Evolutionary conservation across 2,329 filamentous ascomycete genomes (phyloP), one percentile per base, ranked within the genome.

Genomic region (Arthrobotrys megalospora): DNA sequence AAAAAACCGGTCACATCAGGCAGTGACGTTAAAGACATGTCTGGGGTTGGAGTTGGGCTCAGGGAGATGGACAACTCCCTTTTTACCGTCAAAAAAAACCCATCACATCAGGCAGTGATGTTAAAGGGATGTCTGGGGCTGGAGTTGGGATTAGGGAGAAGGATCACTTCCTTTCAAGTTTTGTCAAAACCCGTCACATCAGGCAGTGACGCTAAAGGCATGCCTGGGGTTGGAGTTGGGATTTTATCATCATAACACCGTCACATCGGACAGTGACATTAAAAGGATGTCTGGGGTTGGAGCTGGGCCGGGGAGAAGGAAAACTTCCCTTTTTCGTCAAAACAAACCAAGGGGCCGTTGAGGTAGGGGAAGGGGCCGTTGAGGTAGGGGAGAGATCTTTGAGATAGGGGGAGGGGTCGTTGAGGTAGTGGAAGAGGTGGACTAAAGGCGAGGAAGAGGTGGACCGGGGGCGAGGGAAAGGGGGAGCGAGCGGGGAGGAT

Each of bases 1-100:
- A 55, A 55, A 55, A 53, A 53, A 32, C 52, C 52, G 7, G 52
- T 58, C 52, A 58, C 52, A 38, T 34, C 52, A 28, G 52, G n/a
- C 52, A 36, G 52, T 58, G 52, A 58, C 52, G n/a, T 38, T 36
- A 58, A 58, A 21, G 11, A 1, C n/a, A 19, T 58, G 52, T 28
- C 34, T 28, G 52, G 21, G 50, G 50, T 16, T 53, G 50, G 50
- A 53, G 50, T n/a, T 53, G 50, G 50, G 14, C 24, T 34, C 5
- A 7, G 50, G 48, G 48, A 50, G 47, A 50, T 28, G 21, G 47
- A 28, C 2, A 24, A 50, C 47, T 50, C 47, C 47, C 47, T 14
- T 28, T 28, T 10, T 53, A 7, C 4, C 28, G 11, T 12, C 16
- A 32, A 32, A 53, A 32, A 53, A 50, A 50, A 50, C 12, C 24